Conservation (phyloP, 2,329 filamentous ascomycete genomes). For the Periglandula ipomoeae region DNA sequence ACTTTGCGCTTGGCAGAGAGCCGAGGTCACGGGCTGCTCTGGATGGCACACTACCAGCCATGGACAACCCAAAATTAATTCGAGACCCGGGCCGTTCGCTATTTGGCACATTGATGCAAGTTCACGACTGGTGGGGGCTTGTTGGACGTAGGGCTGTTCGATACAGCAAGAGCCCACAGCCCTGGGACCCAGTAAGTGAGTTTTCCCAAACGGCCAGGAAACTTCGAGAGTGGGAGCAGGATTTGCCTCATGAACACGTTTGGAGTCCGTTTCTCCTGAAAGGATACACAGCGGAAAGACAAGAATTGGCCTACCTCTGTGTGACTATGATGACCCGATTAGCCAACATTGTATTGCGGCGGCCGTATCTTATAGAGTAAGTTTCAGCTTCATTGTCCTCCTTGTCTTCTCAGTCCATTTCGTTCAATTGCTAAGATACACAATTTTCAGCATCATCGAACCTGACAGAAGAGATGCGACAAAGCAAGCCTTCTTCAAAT, state of each 20-base stretch:
- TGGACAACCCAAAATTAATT: slow-evolving; percentile 34
- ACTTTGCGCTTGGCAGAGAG: slow-evolving; percentile 39
- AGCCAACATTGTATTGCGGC: slow-evolving; percentile 47
- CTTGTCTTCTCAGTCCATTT: not conserved
- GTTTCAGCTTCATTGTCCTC: slow-evolving; percentile 12
- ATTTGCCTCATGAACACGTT: slow-evolving; percentile 36
- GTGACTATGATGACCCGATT: slow-evolving; percentile 46
- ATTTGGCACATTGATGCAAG: slow-evolving; percentile 46
- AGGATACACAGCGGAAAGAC: slow-evolving; percentile 36
- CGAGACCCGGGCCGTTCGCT: slow-evolving; percentile 37
- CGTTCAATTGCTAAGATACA: not conserved
- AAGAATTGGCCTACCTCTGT: slow-evolving; percentile 45
- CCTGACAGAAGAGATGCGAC: slow-evolving; percentile 28
- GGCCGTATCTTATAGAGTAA: slow-evolving; percentile 43
- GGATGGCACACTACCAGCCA: slow-evolving; percentile 41
- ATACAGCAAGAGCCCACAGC: slow-evolving; percentile 32
- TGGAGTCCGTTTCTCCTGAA: slow-evolving; percentile 35
- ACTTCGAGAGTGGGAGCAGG: slow-evolving; percentile 38
- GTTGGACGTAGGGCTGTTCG: slow-evolving; percentile 39
- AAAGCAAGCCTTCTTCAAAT: slow-evolving; percentile 29
- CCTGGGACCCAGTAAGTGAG: slow-evolving; percentile 39
- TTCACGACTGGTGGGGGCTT: slow-evolving; percentile 44
- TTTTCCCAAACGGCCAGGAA: slow-evolving; percentile 34
- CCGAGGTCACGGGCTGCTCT: slow-evolving; percentile 42
- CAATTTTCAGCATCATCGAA: slow-evolving; percentile 31